Base-by-base conservation (phyloP, 2,329 filamentous ascomycete genomes). In the Beauveria varroae region DNA sequence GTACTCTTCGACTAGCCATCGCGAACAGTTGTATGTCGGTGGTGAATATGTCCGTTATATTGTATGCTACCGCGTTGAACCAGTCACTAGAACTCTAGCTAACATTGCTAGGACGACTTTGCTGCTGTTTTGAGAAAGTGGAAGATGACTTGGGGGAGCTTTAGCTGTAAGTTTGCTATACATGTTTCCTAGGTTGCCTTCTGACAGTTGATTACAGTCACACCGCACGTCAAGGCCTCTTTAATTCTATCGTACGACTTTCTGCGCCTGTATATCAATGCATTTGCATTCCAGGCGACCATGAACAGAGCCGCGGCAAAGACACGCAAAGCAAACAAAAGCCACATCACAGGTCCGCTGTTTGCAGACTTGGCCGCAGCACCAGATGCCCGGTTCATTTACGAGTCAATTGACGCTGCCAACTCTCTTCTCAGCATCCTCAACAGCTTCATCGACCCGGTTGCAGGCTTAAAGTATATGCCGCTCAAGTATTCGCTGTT, bases 21-120 rank as follows among this genome's bases (percentile, higher is more conserved):
- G 86, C 61, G 86, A 87, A 69, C 84, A 89, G 62, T 82, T 87
- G 64, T 88, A 90, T 73, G 76, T 88, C 30, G 86, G 86, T 67
- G 87, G 87, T 1, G 85, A 88, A 65, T 90, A 90, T 68, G 87
- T 89, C 63, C 86, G 89, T 68, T 90, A 89, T 65, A 86, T 90
- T 57, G 73, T 75, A 57, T 68, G 71, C 63, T 7, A 6, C n/a
- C 3, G 46, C 10, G 12, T 4, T 16, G 3, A 14, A 5, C 3
- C 22, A 9, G 8, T 10, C 8, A 9, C n/a, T 26, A 5, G 1
- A 20, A 3, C n/a, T 12, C 16, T 37, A 0, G 34, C 10, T 37
- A 24, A 49, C 12, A 0, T 1, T 4, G 3, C 5, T 28, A 75
- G 64, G 88, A 90, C 66, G 88, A 90, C 68, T 90, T 90, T 65